These are phyloP conservation scores for Clavulina sp. DNA, from an alignment of 768 basidiomycete genomes.

Conservation along the genomic window DNA sequence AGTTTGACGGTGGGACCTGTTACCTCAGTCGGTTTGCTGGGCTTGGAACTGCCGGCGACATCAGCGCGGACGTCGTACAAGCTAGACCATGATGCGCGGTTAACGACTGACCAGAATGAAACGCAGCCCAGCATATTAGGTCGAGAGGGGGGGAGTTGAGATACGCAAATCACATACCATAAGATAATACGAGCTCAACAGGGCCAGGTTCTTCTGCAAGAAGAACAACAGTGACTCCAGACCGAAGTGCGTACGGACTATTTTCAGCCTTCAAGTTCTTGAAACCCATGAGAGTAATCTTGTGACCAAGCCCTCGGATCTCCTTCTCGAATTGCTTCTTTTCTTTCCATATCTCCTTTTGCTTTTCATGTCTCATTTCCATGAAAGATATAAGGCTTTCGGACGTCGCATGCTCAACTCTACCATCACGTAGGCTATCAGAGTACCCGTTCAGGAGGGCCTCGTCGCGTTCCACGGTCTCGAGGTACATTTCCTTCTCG, in stretches of 20 bases:
- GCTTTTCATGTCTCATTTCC: background rate
- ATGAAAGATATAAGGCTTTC: background rate
- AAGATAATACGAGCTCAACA: slow-evolving; percentile 8
- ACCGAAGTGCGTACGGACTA: background rate
- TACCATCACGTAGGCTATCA: background rate
- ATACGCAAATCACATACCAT: slow-evolving; percentile 1
- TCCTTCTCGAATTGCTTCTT: background rate
- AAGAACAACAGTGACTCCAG: slow-evolving; percentile 5
- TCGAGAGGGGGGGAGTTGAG: background rate
- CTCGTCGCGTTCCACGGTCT: background rate
- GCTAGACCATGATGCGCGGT: background rate
- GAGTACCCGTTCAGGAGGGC: background rate
- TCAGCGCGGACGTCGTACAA: background rate
- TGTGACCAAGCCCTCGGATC: no score
- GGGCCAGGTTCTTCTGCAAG: slow-evolving; percentile 8
- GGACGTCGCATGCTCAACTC: background rate
- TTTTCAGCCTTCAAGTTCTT: background rate
- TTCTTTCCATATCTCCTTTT: background rate
- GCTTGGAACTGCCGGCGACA: background rate
- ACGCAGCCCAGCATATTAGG: background rate
- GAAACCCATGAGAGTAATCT: background rate
- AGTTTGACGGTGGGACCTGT: background rate
- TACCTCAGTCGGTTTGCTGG: background rate
- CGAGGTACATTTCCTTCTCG: background rate
- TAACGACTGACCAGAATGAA: background rate